Base-by-base conservation (phyloP, 2,329 filamentous ascomycete species). In the Epichloe typhina region DNA sequence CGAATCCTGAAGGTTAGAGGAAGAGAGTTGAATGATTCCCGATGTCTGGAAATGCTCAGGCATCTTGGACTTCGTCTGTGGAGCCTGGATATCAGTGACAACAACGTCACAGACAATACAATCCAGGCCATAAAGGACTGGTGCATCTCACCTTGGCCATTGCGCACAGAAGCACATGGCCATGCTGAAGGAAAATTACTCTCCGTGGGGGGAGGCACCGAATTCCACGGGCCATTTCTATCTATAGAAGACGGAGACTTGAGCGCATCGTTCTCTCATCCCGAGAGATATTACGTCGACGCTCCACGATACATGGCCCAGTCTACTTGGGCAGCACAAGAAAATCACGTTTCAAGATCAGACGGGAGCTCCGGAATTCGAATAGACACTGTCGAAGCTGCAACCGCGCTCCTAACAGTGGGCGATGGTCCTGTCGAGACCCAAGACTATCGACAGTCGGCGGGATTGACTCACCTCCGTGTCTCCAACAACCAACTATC, bases 1-100 rank as follows among this genome's bases (percentile, higher is more conserved):
- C 71, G 73, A 3, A 64, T 82, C 3, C 60, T 83, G 26, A 82
- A 79, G 56, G 62, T 72, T 0, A 64, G 67, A 45, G 65, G 69
- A 2, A 68, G 74, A 21, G 70, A 74, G 52, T 56, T 82, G 21
- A 70, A 73, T 21, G 69, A 76, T 51, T 50, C 51, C 1, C 55
- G 53, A 2, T 51, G 65, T 3, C 61, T 65, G 2, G 62, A 68
- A 2, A 50, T 62, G 0, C 40, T 54, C 41, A 60, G 3, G 54
- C 71, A 40, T 57, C 75, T 58, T 55, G 59, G 52, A 54, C 60
- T 5, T 11, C 71, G 67, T 31, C 60, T 82, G 11, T 82, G 79
- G 78, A 79, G 78, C 56, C 58, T 82, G 4, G 77, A 83, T 54
- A 47, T 82, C 0, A 66, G 69, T 38, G 49, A 69, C 5, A 83